These are phyloP conservation scores for Glycine latifolia DNA, from an alignment of 306 rosid genomes.

Conservation along the genomic window DNA sequence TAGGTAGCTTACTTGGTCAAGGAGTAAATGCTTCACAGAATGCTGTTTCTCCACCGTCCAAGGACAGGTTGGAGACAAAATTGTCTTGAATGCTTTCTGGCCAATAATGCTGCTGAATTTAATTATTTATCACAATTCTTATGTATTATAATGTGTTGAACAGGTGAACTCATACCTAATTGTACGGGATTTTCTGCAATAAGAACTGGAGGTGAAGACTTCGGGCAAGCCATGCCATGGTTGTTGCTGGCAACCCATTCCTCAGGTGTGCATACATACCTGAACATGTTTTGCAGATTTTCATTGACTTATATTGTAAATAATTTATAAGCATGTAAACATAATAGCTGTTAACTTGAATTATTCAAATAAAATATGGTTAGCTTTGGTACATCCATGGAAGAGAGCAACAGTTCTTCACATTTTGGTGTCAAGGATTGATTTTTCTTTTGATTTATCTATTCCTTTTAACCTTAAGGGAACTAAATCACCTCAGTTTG, in stretches of 20 bases:
- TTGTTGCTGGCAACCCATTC: no score
- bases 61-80: conserved; percentile 78
- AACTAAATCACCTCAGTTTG: neutral
- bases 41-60: conserved; percentile 54
- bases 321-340: no score
- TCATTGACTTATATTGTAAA: neutral
- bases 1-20: conserved; percentile 34
- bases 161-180: neutral
- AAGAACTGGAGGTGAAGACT: no score
- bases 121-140: neutral
- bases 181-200: neutral
- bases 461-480: no score
- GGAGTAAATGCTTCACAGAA: conserved; percentile 53
- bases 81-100: conserved; percentile 30
- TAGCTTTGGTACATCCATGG: neutral
- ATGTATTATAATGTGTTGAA: neutral
- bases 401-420: neutral
- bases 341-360: neutral
- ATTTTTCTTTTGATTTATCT: no score
- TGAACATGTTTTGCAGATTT: neutral
- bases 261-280: no score
- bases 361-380: no score
- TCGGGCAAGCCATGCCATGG: no score
- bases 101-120: no score
- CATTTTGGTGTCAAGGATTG: neutral